Percentiles rank a stretch among this genome's conserved stretches.
phyloP scores from a whole-genome alignment of 2,329 filamentous ascomycete species.

The Ascochyta clinopodiicola region DNA sequence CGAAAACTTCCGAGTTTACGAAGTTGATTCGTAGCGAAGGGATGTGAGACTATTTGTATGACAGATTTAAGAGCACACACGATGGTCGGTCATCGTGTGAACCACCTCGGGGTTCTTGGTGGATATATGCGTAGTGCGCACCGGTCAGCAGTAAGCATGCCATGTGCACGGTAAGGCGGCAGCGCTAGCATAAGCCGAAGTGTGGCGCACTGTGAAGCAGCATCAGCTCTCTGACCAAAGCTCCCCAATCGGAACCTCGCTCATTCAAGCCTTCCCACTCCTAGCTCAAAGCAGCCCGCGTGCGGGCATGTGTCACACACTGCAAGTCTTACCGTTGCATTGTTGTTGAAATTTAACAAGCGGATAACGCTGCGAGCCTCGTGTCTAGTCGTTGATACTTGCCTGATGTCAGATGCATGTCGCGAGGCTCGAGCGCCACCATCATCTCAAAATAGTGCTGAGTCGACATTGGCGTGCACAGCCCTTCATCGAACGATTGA shows the following conservation, averaged over 20 bases:
- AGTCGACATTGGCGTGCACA: conserved; percentile 7
- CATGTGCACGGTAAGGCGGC: conserved; percentile 25
- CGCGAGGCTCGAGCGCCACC: conserved; percentile 10
- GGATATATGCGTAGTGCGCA: conserved; percentile 9
- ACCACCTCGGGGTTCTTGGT: conserved; percentile 4
- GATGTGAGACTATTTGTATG: neutral
- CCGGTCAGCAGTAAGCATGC: conserved; percentile 14
- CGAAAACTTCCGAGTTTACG: neutral
- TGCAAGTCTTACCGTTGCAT: neutral
- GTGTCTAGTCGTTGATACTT: conserved; percentile 1
- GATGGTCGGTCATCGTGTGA: conserved; percentile 2
- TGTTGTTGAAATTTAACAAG: neutral
- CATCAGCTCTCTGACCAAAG: conserved; percentile 10
- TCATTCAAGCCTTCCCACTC: neutral
- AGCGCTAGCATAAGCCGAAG: conserved; percentile 15
- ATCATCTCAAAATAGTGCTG: conserved; percentile 10
- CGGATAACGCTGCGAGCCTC: neutral
- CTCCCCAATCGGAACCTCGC: neutral
- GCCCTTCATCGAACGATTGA: conserved; percentile 1
- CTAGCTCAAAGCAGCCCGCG: neutral
- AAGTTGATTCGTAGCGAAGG: neutral
- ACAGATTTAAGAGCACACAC: neutral
- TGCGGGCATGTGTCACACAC: neutral
- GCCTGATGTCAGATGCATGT: conserved; percentile 5
- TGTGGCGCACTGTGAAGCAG: conserved; percentile 14